Base-by-base conservation (phyloP, 1,284 basidiomycete genomes). In the Tausonia pullulans region DNA sequence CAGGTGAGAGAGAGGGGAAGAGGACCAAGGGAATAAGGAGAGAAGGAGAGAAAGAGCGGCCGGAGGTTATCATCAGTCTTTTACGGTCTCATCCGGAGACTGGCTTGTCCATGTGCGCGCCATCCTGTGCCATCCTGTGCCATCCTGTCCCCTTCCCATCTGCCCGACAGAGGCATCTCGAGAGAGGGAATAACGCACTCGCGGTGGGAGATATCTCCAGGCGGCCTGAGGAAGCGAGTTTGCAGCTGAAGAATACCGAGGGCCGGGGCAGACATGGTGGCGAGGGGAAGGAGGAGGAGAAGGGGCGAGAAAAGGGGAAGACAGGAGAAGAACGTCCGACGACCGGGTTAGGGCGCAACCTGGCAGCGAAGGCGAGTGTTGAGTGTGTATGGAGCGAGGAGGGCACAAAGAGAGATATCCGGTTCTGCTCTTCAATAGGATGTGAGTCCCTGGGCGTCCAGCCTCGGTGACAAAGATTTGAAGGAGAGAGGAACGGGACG, bases 201-300 rank as follows among this genome's bases (percentile, higher is more conserved):
- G 60, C 52, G 14, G 60, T 43, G 13, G 60, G 41, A 14, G 44
- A n/a, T 5, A 27, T 61, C 60, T 14, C 60, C 60, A 11, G 60
- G 50, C 43, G 60, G 60, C 16, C 60, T 16, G 10, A 43, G 41
- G 11, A 61, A 61, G 11, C 41, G 7, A 5, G 60, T 61, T 7
- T 54, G 44, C n/a, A 61, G 60, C 44, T 61, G 60, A 13, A 57
- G 55, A 41, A 57, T 13, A 43, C 55, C 55, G 55, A 57, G 55
- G 55, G 55, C 9, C 43, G 40, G 7, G 16, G 14, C 13, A n/a
- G 52, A 27, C n/a, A 4, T 4, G 27, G 14, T 13, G n/a, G 14
- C 16, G 16, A 5, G 13, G 52, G 40, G 52, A 54, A 4, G 52
- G n/a, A 39, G 40, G 16, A 39, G 27, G 52, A n/a, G 52, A 54